Evolutionary conservation across 2,329 filamentous ascomycete species (phyloP).

Genomic region (Calonectria hongkongensis): DNA sequence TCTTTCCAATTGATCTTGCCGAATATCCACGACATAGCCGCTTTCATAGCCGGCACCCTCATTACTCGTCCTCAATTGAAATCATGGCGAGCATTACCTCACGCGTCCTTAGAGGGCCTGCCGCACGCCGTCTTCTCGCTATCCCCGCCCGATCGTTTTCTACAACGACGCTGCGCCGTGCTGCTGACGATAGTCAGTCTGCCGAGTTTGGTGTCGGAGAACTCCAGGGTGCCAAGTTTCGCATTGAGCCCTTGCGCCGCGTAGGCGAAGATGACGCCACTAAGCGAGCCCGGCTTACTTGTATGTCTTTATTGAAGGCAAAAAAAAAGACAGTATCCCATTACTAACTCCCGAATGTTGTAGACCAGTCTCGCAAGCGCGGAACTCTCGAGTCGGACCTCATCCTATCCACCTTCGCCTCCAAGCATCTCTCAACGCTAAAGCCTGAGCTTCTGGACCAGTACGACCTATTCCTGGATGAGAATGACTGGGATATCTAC

Average conservation of each 20-base stretch:
- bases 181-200: slow-evolving; percentile 41
- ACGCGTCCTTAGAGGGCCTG: slow-evolving; percentile 48
- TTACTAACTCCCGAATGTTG: neutral
- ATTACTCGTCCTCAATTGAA: neutral
- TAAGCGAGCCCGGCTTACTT: slow-evolving; percentile 88
- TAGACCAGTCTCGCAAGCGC: slow-evolving; percentile 97
- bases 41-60: neutral
- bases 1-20: slow-evolving; percentile 6
- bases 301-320: slow-evolving; percentile 64
- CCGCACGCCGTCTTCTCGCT: slow-evolving; percentile 47
- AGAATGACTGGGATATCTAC: slow-evolving; percentile 99
- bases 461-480: slow-evolving; percentile 95
- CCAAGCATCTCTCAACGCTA: slow-evolving; percentile 85
- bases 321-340: neutral
- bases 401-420: slow-evolving; percentile 95
- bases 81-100: slow-evolving; percentile 51
- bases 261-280: slow-evolving; percentile 89
- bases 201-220: slow-evolving; percentile 87
- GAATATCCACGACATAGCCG: neutral
- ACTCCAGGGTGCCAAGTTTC: slow-evolving; percentile 89
- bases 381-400: slow-evolving; percentile 97
- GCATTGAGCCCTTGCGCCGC: slow-evolving; percentile 90
- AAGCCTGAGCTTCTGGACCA: slow-evolving; percentile 82
- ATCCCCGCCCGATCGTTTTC: slow-evolving; percentile 49
- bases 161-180: slow-evolving; percentile 46